Evolutionary conservation across 805 yeast genomes (phyloP).

Genomic region (Candida vaughaniae): DNA sequence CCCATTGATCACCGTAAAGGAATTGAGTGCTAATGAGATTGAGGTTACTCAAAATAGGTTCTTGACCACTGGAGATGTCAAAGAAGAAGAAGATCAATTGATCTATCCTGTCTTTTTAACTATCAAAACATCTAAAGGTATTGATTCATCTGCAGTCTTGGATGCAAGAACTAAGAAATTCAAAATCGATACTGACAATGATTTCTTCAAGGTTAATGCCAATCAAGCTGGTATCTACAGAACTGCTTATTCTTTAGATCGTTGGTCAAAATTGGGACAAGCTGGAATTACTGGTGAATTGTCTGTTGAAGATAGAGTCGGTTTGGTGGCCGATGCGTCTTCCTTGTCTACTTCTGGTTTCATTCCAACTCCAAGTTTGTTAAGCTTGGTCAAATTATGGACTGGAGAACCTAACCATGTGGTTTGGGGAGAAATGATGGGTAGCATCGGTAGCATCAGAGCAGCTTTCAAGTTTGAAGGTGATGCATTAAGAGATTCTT

Average conservation of each 20-base stretch:
- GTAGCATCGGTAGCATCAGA: conserved; percentile 47
- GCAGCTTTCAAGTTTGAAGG: conserved; percentile 58
- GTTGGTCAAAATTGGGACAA: conserved; percentile 67
- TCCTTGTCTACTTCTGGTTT: conserved; percentile 71
- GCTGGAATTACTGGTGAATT: conserved; percentile 57
- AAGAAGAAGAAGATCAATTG: conserved; percentile 67
- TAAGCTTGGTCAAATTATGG: conserved; percentile 61
- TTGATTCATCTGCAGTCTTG: conserved; percentile 59
- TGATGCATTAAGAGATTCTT: conserved; percentile 43
- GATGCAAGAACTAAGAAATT: conserved; percentile 42
- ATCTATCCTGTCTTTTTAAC: conserved; percentile 71
- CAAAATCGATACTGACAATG: conserved; percentile 36
- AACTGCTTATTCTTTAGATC: conserved; percentile 60
- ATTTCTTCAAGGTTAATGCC: conserved; percentile 69
- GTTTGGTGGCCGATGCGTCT: conserved; percentile 77
- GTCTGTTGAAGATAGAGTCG: conserved; percentile 75
- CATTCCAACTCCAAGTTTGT: conserved; percentile 59
- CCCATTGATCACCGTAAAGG: conserved; percentile 70
- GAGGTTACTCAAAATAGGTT: conserved; percentile 70
- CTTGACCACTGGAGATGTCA: conserved; percentile 75
- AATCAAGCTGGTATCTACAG: conserved; percentile 76
- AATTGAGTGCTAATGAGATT: conserved; percentile 47
- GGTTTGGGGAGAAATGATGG: conserved; percentile 64
- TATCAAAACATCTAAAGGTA: conserved; percentile 56
- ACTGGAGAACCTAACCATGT: conserved; percentile 57